Base-by-base conservation (phyloP, 768 basidiomycete genomes). In the Psilocybe cyanescens region DNA sequence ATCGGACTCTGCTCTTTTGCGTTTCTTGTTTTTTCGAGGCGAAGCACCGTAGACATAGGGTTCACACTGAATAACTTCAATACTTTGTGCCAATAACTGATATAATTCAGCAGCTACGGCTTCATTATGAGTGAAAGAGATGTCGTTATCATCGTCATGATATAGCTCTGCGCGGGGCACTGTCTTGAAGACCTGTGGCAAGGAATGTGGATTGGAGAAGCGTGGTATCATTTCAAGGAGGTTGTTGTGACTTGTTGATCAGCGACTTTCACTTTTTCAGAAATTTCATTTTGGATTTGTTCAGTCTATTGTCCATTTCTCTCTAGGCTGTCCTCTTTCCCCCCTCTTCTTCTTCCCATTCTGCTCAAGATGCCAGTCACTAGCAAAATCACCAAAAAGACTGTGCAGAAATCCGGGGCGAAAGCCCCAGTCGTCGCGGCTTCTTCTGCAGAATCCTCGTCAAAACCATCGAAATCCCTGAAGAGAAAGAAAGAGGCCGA, bases 121-220 rank as follows among this genome's bases (percentile, higher is more conserved):
- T 3, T 41, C 4, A 54, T 63, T 60, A 35, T 47, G 53, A 8
- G 14, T 17, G 8, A 28, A 11, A 30, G 1, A n/a, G 11, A n/a
- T 4, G 1, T 28, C n/a, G 1, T 24, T 19, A 28, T 59, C 60
- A 30, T 58, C 46, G 17, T 68, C 49, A 5, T 53, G 30, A 48
- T 68, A 70, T 31, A 73, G 12, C 19, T 70, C 65, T 8, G 70
- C 63, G 8, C 84, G 79, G 44, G 82, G 77, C 0, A 77, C 75
- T 5, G 46, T 51, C 46, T 77, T 65, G 6, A 73, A 67, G 1
- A 70, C 62, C 16, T 75, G 75, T 39, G 71, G 68, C 14, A 78
- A 63, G 37, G 73, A 68, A 73, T 84, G 81, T 11, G 83, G 84
- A 69, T 85, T 85, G 37, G 72, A 69, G 65, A 79, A 84, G 64